Base-by-base conservation (phyloP, 768 basidiomycete genomes). In the Trametes maxima region DNA sequence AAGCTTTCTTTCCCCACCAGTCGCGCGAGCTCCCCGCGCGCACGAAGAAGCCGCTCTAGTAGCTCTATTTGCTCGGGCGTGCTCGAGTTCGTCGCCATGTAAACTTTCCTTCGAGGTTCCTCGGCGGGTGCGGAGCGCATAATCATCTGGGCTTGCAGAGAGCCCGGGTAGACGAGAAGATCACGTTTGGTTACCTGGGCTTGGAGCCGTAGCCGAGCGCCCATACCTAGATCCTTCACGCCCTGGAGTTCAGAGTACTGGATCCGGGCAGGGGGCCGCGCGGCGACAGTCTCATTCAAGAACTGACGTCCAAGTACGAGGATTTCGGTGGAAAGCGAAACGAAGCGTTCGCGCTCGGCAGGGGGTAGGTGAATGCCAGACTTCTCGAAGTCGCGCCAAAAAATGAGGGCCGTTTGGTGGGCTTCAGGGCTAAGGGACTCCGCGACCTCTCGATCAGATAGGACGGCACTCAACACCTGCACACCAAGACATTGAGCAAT, bases 371-470 rank as follows among this genome's bases (percentile, higher is more conserved):
- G 84, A 64, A 98, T 95, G 10, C 94, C 96, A 14, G 95, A 98
- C 73, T 95, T 95, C 71, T 97, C 93, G 75, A 99, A 99, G 79
- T 98, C 97, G 48, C 90, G 84, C 84, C 94, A 89, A 75, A 98
- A 98, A 62, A 95, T 95, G 22, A 91, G 80, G 28, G 97, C 95
- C 6, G 95, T 94, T 65, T 89, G 86, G 55, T 84, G 77, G n/a
- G 89, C 92, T 70, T 94, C 92, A 13, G 82, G 83, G 51, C 81
- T 83, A 53, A 93, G 81, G 0, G 85, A 84, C 52, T 82, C 78
- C 33, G 88, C 82, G 40, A 94, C 81, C 22, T 82, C 79, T 5
- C 82, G 78, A 72, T 94, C 89, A 22, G 82, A 82, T 57, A 94
- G 74, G 46, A 94, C 89, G 16, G 74, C 77, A 72, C 85, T 85